phyloP scores from a whole-genome alignment of 1,139 yeast species.

The Nakaseomyces bracarensis region DNA sequence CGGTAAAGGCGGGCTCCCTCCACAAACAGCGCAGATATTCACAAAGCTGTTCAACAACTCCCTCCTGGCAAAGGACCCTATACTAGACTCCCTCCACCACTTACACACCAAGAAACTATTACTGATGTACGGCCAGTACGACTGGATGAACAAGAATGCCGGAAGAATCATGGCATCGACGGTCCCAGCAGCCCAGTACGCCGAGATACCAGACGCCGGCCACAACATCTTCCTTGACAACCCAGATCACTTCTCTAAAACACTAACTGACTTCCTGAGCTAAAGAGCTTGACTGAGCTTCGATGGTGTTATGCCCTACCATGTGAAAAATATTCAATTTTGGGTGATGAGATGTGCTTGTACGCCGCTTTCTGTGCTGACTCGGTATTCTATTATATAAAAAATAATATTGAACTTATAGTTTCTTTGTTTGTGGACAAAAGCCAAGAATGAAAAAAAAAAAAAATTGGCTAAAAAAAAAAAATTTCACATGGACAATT shows the following conservation, averaged over 20 bases:
- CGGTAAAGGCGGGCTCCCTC: constrained; percentile 10
- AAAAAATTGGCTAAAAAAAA: too few species aligned
- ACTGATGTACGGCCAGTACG: constrained; percentile 67
- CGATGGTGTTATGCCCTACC: too few species aligned
- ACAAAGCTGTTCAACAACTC: constrained; percentile 33
- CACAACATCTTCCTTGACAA: constrained; percentile 73
- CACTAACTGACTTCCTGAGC: constrained; percentile 1
- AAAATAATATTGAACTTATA: too few species aligned
- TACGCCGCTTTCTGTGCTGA: background rate
- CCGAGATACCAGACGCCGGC: constrained; percentile 46
- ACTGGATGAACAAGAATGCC: constrained; percentile 72
- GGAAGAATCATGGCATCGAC: constrained; percentile 43
- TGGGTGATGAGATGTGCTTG: background rate
- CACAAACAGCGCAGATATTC: constrained; percentile 42
- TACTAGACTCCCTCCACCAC: constrained; percentile 47
- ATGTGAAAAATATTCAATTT: background rate
- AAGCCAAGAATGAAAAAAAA: too few species aligned
- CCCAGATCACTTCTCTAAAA: constrained; percentile 46
- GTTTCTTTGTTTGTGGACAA: too few species aligned
- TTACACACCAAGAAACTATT: constrained; percentile 39
- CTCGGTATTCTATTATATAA: too few species aligned
- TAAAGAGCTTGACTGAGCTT: too few species aligned
- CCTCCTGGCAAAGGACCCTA: constrained; percentile 57
- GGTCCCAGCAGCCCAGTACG: constrained; percentile 35
- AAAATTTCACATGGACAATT: too few species aligned